Evolutionary conservation across 2,329 filamentous ascomycete species (phyloP).

Genomic region (Talaromyces piceae): DNA sequence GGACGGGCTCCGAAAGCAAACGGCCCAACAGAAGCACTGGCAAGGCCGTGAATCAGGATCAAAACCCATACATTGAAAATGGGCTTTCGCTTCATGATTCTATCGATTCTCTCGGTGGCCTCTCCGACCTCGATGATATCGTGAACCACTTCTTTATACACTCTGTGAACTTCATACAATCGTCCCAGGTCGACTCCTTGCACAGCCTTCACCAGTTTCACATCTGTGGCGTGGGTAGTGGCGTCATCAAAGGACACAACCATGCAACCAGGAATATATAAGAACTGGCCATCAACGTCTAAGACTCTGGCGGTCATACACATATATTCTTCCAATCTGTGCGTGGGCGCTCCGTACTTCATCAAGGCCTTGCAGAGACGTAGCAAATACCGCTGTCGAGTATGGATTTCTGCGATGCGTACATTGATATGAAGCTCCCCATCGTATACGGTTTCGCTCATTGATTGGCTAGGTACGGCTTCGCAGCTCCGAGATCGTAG

Average conservation of each 20-base stretch:
- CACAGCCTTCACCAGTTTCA: constrained; percentile 38
- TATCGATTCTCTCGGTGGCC: constrained; percentile 38
- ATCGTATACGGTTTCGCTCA: constrained; percentile 20
- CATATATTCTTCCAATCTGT: constrained; percentile 87
- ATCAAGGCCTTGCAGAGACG: constrained; percentile 83
- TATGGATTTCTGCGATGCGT: constrained; percentile 62
- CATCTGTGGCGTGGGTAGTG: constrained; percentile 42
- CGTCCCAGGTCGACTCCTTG: constrained; percentile 41
- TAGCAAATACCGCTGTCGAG: constrained; percentile 74
- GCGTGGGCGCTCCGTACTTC: constrained; percentile 86
- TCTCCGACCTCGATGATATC: constrained; percentile 43
- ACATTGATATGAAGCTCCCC: constrained; percentile 55
- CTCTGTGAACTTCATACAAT: constrained; percentile 39
- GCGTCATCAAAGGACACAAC: constrained; percentile 74
- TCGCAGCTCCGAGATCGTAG: constrained; percentile 32
- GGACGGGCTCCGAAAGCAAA: constrained; percentile 74
- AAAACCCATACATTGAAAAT: constrained; percentile 50
- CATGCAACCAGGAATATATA: constrained; percentile 93
- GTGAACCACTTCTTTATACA: constrained; percentile 45
- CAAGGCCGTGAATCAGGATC: constrained; percentile 66
- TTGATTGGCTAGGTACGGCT: constrained; percentile 18
- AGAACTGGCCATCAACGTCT: constrained; percentile 81
- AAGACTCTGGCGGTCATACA: constrained; percentile 80
- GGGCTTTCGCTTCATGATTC: constrained; percentile 51
- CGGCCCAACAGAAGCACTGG: constrained; percentile 67